These are phyloP conservation scores for Apophysomyces trapeziformis DNA, from an alignment of 371 early-diverging fungal genomes.

Conservation along the genomic window DNA sequence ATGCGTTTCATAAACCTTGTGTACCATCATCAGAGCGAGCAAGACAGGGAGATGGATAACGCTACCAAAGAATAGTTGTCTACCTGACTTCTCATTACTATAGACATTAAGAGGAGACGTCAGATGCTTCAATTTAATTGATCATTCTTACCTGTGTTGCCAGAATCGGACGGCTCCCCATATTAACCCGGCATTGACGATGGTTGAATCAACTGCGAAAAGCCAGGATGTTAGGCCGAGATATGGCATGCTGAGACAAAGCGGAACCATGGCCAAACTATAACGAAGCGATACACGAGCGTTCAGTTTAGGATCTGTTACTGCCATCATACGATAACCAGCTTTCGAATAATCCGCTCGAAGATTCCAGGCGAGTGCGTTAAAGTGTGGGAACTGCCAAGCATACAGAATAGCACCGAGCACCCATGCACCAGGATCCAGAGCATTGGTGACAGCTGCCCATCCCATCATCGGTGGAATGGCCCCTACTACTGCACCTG, in stretches of 20 bases:
- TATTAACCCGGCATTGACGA: constrained; percentile 77
- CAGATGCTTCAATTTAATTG: not conserved
- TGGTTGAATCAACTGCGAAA: constrained; percentile 78
- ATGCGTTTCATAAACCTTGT: constrained; percentile 58
- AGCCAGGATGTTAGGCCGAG: constrained; percentile 80
- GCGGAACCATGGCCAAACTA: constrained; percentile 83
- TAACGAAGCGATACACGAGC: constrained; percentile 88
- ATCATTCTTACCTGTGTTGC: constrained; percentile 50
- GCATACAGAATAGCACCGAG: constrained; percentile 85
- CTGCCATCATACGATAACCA: constrained; percentile 96
- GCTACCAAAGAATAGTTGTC: constrained; percentile 91
- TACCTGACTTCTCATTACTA: constrained; percentile 76
- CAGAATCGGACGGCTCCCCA: constrained; percentile 78
- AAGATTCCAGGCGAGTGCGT: constrained; percentile 90
- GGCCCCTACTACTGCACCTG: constrained; percentile 94
- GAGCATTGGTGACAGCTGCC: constrained; percentile 80
- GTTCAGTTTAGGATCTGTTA: constrained; percentile 86
- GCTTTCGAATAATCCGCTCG: constrained; percentile 95
- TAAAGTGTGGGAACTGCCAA: constrained; percentile 99
- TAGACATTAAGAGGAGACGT: not conserved
- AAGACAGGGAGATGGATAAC: constrained; percentile 87
- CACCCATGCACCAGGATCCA: constrained; percentile 84
- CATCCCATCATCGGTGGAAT: constrained; percentile 99
- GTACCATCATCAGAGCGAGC: constrained; percentile 85
- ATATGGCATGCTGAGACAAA: constrained; percentile 65